Percentiles rank a stretch among this genome's conserved stretches.
Conservation (phyloP, 1,139 yeast species). For the Debaryomycetaceae sp. region DNA sequence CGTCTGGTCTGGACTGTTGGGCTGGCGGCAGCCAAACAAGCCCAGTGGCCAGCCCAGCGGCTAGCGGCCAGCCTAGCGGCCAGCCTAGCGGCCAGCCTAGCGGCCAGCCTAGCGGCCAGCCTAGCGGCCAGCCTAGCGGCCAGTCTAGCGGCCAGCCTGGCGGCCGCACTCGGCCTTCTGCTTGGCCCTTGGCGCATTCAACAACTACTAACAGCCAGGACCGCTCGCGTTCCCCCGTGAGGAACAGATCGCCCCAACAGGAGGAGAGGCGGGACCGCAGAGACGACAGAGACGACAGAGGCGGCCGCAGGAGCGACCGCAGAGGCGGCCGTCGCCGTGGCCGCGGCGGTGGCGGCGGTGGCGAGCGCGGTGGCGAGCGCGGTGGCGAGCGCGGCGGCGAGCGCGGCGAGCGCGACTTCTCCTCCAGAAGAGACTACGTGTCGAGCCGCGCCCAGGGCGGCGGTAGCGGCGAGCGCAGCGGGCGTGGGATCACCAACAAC, state of each 20-base stretch:
- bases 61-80: too few species aligned
- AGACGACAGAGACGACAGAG: constrained; percentile 14
- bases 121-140: too few species aligned
- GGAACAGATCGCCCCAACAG: constrained; percentile 37
- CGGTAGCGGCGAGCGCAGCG: too few species aligned
- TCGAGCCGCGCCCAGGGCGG: constrained; percentile 12
- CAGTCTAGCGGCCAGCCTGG: too few species aligned
- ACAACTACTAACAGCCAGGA: too few species aligned
- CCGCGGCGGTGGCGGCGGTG: constrained; percentile 12
- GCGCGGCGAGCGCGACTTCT: constrained; percentile 18
- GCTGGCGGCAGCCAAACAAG: too few species aligned
- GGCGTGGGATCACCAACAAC: constrained; percentile 12
- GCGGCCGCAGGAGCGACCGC: constrained; percentile 19
- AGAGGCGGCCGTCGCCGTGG: constrained; percentile 14
- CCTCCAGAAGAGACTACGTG: constrained; percentile 20
- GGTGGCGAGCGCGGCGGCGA: constrained; percentile 21
- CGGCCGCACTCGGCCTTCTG: too few species aligned
- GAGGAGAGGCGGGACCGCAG: constrained; percentile 15
- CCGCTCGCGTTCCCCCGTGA: constrained; percentile 45
- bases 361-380: constrained; percentile 15
- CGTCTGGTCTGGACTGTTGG: too few species aligned
- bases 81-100: too few species aligned
- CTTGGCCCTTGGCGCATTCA: too few species aligned
- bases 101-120: too few species aligned
- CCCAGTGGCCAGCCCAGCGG: too few species aligned